These are phyloP conservation scores for Pachyrhizus erosus DNA, from an alignment of 306 rosid genomes.

Conservation along the genomic window DNA sequence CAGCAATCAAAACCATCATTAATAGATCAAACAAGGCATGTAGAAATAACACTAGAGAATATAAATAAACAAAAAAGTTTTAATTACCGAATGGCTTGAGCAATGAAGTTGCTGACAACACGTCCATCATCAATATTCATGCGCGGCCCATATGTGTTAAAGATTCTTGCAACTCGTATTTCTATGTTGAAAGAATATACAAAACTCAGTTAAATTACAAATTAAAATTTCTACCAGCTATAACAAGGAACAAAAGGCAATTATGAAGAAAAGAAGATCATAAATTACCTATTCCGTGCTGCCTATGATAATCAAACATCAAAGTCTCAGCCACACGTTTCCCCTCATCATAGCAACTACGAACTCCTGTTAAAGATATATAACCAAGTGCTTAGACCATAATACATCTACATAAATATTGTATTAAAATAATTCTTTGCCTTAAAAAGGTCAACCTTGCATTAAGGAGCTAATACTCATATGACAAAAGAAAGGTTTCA, in stretches of 20 bases:
- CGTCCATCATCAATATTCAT: conserved; percentile 99
- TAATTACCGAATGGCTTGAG: conserved; percentile 92
- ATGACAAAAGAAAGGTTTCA: neutral
- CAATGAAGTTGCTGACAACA: conserved; percentile 97
- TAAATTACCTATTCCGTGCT: conserved; percentile 82
- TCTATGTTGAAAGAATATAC: conserved; percentile 51
- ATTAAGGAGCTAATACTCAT: neutral
- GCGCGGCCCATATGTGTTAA: conserved; percentile 98
- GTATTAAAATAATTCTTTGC: neutral
- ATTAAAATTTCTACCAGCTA: conserved; percentile 2
- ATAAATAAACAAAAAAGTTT: neutral
- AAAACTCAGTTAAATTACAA: neutral
- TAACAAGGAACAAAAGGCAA: conserved; percentile 28
- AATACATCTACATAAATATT: conserved; percentile 14
- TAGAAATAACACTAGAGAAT: conserved; percentile 18
- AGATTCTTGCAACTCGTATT: conserved; percentile 94
- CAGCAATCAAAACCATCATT: neutral
- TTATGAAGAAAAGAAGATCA: conserved; percentile 7
- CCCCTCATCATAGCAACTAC: conserved; percentile 99
- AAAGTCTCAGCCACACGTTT: conserved; percentile 98
- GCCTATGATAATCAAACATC: conserved; percentile 99
- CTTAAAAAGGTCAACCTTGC: conserved; percentile 2
- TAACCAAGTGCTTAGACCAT: conserved; percentile 18
- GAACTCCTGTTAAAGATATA: conserved; percentile 69
- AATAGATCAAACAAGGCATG: conserved; percentile 12